Conservation (phyloP, 2,329 filamentous ascomycete species). For the Epichloe sylvatica region DNA sequence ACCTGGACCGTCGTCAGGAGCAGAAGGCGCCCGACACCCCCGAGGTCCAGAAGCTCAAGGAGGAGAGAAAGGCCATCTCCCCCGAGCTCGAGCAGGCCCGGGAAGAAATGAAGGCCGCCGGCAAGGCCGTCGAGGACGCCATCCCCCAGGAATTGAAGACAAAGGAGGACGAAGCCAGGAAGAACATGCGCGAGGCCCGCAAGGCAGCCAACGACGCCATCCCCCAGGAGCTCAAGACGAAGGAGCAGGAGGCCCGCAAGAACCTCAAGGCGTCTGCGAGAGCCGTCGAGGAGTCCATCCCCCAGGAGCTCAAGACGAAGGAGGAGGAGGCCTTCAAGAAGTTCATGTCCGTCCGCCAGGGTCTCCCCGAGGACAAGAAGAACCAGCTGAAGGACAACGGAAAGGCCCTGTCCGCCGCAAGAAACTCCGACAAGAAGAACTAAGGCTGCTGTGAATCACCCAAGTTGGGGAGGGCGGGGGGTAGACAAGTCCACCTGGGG, state of each 20-base stretch:
- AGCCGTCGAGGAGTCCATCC: too few relatives aligned
- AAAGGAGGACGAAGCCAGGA: neutral
- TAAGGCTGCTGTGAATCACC: too few relatives aligned
- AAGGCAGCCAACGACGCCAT: neutral
- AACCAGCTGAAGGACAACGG: neutral
- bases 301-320: neutral
- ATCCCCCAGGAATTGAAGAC: neutral
- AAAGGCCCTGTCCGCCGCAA: neutral
- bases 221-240: neutral
- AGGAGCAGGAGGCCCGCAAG: neutral
- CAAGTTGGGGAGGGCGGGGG: too few relatives aligned
- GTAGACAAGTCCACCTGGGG: too few relatives aligned
- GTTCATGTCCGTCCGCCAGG: neutral
- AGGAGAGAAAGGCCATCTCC: slow-evolving; percentile 1
- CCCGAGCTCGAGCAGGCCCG: slow-evolving; percentile 1
- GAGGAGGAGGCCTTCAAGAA: neutral
- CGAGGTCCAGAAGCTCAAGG: slow-evolving; percentile 2
- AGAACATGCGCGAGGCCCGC: neutral
- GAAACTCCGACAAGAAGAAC: neutral
- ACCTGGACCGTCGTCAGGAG: neutral
- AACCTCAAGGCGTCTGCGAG: too few relatives aligned
- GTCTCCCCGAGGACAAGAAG: slow-evolving; percentile 1
- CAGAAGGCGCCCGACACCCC: neutral
- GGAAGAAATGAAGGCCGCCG: neutral
- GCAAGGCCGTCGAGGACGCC: neutral